These are phyloP conservation scores for Tetrahymena malaccensis DNA, from an alignment of 73 alveolate genomes.

Conservation along the genomic window DNA sequence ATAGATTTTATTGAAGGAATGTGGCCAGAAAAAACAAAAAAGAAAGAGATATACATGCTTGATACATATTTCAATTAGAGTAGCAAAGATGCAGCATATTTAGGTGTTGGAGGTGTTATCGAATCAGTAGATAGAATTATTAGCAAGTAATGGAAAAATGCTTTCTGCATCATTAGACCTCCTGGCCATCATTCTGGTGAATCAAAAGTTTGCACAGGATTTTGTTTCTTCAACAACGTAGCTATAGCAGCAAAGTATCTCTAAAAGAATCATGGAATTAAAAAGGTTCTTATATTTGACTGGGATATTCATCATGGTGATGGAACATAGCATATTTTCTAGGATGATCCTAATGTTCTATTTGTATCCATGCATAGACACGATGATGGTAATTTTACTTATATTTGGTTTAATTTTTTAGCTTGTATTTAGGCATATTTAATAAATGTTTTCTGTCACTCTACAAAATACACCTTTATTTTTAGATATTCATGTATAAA, in stretches of 20 bases:
- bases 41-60: background rate
- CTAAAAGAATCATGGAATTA: slow-evolving; percentile 34
- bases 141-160: slow-evolving; percentile 8
- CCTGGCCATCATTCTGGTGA: slow-evolving; percentile 97
- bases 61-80: slow-evolving; percentile 5
- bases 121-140: slow-evolving; percentile 18
- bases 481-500: background rate
- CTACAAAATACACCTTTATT: too few relatives aligned
- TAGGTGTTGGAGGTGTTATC: slow-evolving; percentile 13
- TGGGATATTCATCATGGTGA: slow-evolving; percentile 99
- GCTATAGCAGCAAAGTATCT: slow-evolving; percentile 94
- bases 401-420: too few relatives aligned
- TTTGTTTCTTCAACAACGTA: slow-evolving; percentile 91
- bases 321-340: slow-evolving; percentile 93
- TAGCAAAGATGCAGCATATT: background rate
- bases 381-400: slow-evolving; percentile 48
- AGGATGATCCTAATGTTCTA: slow-evolving; percentile 75
- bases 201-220: slow-evolving; percentile 64
- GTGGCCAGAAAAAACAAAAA: background rate
- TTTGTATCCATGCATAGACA: slow-evolving; percentile 89
- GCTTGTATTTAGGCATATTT: background rate
- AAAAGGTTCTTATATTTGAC: slow-evolving; percentile 83
- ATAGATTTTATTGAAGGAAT: background rate
- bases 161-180: slow-evolving; percentile 61
- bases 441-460: too few relatives aligned